Evolutionary conservation across 768 basidiomycete species (phyloP).

Genomic region (Lactarius sanguifluus): DNA sequence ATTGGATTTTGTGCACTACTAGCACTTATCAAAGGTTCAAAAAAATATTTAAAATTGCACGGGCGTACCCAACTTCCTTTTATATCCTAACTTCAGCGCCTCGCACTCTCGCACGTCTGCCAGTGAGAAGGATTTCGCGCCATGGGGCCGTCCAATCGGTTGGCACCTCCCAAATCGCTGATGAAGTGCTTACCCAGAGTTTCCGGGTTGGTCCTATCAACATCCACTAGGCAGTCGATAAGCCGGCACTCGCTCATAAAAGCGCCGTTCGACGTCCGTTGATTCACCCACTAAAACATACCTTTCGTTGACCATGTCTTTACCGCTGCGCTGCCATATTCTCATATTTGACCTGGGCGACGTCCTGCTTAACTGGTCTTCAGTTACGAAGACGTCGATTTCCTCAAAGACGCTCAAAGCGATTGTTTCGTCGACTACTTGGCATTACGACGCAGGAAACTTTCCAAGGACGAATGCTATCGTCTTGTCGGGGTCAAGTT

Average conservation of each 20-base stretch:
- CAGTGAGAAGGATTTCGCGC: background rate
- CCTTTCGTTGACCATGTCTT: constrained; percentile 2
- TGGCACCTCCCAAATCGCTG: background rate
- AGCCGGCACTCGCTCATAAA: constrained; percentile 2
- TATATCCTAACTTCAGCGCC: no score
- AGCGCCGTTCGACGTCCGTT: background rate
- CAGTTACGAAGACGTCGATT: constrained; percentile 45
- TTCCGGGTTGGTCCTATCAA: background rate
- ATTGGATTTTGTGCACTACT: no score
- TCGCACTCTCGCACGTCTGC: background rate
- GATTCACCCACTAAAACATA: background rate
- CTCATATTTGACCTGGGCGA: constrained; percentile 56
- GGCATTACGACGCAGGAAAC: constrained; percentile 51
- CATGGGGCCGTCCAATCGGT: constrained; percentile 2
- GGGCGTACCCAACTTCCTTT: no score
- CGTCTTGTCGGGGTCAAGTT: constrained; percentile 42
- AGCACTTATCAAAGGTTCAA: no score
- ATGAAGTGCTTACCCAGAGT: background rate
- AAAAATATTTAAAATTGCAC: no score
- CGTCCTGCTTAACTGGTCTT: constrained; percentile 52
- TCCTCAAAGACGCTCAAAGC: constrained; percentile 42
- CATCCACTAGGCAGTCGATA: background rate
- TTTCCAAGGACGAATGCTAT: constrained; percentile 49
- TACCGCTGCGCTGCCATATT: constrained; percentile 28
- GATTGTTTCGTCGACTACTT: constrained; percentile 47